phyloP scores from a whole-genome alignment of 2,329 filamentous ascomycete species.

The Claviceps sp. region DNA sequence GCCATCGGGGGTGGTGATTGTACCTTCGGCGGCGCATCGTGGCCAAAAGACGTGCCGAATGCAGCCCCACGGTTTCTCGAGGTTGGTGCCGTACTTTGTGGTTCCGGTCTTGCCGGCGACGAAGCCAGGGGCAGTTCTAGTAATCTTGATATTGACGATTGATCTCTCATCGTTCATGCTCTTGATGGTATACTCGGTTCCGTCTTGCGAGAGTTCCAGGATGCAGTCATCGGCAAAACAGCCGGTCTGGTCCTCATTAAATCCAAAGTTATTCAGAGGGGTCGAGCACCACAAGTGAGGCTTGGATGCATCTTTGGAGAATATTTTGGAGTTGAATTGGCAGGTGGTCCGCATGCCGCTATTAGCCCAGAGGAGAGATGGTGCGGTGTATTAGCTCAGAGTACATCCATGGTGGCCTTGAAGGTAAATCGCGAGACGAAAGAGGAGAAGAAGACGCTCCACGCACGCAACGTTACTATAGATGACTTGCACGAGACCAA shows the following conservation, averaged over 20 bases:
- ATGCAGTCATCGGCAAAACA: constrained; percentile 83
- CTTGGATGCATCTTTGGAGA: constrained; percentile 59
- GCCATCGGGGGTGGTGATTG: constrained; percentile 69
- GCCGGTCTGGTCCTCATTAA: constrained; percentile 68
- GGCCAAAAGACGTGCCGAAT: constrained; percentile 96
- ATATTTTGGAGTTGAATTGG: constrained; percentile 92
- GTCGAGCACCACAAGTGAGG: constrained; percentile 76
- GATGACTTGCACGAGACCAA: constrained; percentile 80
- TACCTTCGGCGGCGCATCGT: constrained; percentile 67
- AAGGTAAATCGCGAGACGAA: not conserved
- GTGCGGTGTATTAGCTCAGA: not conserved
- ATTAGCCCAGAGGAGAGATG: not conserved
- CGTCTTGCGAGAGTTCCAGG: constrained; percentile 74
- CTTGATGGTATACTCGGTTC: constrained; percentile 75
- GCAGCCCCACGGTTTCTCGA: constrained; percentile 72
- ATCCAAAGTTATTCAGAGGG: constrained; percentile 63
- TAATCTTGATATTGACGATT: constrained; percentile 77
- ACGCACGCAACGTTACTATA: constrained; percentile 93
- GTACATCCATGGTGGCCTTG: not conserved
- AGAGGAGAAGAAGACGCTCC: not conserved
- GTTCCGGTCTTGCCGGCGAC: constrained; percentile 74
- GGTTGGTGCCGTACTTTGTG: constrained; percentile 76
- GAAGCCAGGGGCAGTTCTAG: constrained; percentile 65
- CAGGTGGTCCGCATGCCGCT: constrained; percentile 82
- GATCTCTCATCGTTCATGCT: constrained; percentile 69